Percentiles rank a stretch among this genome's conserved stretches.
Evolutionary conservation across 2,329 filamentous ascomycete species (phyloP).

Genomic region (Fusarium oligoseptatum): DNA sequence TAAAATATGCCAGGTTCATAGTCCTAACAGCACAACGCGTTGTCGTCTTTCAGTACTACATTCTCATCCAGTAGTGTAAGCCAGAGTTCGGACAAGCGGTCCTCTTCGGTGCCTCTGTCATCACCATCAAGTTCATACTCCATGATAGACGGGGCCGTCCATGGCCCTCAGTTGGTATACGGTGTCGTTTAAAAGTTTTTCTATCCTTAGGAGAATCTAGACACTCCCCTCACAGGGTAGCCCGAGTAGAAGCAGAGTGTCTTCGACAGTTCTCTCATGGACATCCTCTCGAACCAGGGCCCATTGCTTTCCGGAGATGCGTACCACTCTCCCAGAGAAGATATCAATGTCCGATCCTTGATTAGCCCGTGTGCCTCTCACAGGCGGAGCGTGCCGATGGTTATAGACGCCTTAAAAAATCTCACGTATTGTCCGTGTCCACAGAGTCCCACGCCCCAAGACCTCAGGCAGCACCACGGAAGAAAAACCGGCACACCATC

Average conservation of each 20-base stretch:
- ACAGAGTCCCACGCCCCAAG: background rate
- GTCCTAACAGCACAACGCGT: background rate
- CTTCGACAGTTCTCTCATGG: too few relatives aligned
- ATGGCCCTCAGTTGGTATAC: background rate
- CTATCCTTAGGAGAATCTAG: background rate
- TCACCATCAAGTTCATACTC: too few relatives aligned
- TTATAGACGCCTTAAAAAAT: background rate
- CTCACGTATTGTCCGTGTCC: background rate
- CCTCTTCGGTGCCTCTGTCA: background rate
- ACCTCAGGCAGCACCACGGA: background rate
- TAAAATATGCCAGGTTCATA: background rate
- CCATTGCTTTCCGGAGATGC: too few relatives aligned
- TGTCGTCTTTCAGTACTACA: background rate
- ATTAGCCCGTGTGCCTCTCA: too few relatives aligned
- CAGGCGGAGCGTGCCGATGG: too few relatives aligned
- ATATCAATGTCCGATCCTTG: too few relatives aligned
- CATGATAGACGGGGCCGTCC: too few relatives aligned
- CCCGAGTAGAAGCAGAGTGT: too few relatives aligned
- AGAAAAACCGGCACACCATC: background rate
- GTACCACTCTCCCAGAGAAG: too few relatives aligned
- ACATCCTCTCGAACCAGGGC: too few relatives aligned
- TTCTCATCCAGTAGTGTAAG: background rate
- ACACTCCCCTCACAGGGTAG: background rate
- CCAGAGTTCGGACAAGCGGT: background rate
- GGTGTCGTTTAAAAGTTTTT: background rate